Evolutionary conservation across 192 early-diverging fungal species (phyloP).

Genomic region (Backusella mclennaniae): DNA sequence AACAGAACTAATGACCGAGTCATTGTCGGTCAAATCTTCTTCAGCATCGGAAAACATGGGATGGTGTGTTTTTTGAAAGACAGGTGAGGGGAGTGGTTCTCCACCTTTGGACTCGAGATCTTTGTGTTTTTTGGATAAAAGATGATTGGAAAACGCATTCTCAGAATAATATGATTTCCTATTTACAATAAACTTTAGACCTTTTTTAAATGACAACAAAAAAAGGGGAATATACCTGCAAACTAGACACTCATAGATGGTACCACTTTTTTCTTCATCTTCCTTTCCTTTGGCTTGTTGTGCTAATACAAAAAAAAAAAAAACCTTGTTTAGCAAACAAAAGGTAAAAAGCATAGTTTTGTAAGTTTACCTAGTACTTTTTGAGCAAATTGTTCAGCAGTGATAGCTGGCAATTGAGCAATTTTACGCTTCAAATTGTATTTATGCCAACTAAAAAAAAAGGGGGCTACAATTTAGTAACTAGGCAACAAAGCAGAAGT

Average conservation of each 20-base stretch:
- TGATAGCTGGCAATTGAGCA: slow-evolving; percentile 83
- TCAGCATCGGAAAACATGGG: slow-evolving; percentile 28
- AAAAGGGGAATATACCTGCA: slow-evolving; percentile 40
- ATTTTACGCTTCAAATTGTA: slow-evolving; percentile 99
- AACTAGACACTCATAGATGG: slow-evolving; percentile 46
- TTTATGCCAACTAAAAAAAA: slow-evolving; percentile 77
- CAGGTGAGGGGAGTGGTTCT: background rate
- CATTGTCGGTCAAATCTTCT: slow-evolving; percentile 6
- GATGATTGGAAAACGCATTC: slow-evolving; percentile 88
- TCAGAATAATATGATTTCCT: slow-evolving; percentile 52
- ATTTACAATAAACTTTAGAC: background rate
- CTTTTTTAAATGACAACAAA: background rate
- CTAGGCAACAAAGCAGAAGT: background rate
- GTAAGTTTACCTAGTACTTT: slow-evolving; percentile 50
- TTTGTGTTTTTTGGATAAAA: slow-evolving; percentile 92
- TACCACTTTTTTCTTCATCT: slow-evolving; percentile 36
- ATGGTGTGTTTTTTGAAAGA: background rate
- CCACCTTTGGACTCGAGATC: slow-evolving; percentile 58
- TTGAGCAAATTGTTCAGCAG: slow-evolving; percentile 82
- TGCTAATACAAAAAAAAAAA: slow-evolving; percentile 23
- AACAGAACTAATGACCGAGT: background rate
- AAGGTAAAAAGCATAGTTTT: background rate
- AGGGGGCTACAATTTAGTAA: background rate
- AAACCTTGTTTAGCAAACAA: background rate
- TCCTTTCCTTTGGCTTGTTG: slow-evolving; percentile 61